Evolutionary conservation across 2,329 filamentous ascomycete species (phyloP).

Genomic region (Scedosporium minutisporum): DNA sequence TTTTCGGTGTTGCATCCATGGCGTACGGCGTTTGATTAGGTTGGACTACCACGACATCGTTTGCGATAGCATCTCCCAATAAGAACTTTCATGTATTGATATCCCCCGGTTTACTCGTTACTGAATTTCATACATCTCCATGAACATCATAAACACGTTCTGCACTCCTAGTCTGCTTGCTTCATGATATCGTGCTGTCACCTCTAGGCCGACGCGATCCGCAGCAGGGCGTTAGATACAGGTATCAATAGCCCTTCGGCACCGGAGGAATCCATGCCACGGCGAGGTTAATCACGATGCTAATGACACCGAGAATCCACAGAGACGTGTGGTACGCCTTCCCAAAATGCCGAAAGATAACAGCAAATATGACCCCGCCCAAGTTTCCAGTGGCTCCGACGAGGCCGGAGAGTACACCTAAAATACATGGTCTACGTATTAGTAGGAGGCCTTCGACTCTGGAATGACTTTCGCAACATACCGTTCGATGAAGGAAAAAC

Average conservation of each 20-base stretch:
- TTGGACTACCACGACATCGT: too few species aligned
- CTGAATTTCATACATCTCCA: too few species aligned
- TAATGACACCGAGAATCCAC: conserved; percentile 75
- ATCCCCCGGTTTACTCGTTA: too few species aligned
- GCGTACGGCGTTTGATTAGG: too few species aligned
- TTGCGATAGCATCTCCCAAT: too few species aligned
- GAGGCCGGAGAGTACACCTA: conserved; percentile 56
- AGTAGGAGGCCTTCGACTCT: conserved; percentile 37
- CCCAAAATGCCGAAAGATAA: conserved; percentile 70
- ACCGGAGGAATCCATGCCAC: conserved; percentile 48
- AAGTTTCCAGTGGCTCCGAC: conserved; percentile 76
- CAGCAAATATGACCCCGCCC: conserved; percentile 72
- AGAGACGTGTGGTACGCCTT: conserved; percentile 59
- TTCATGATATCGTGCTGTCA: too few species aligned
- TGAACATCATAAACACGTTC: too few species aligned
- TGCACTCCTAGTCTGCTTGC: too few species aligned
- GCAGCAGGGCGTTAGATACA: too few species aligned
- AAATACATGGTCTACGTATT: background rate
- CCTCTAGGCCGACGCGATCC: too few species aligned
- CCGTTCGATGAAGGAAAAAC: conserved; percentile 78
- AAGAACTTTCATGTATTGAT: too few species aligned
- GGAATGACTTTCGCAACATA: background rate
- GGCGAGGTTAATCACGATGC: conserved; percentile 57
- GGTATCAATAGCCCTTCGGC: conserved; percentile 24
- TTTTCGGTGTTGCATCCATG: too few species aligned